These are phyloP conservation scores for Lagenidium sp. DNA, from an alignment of 352 stramenopile genomes.

Conservation along the genomic window DNA sequence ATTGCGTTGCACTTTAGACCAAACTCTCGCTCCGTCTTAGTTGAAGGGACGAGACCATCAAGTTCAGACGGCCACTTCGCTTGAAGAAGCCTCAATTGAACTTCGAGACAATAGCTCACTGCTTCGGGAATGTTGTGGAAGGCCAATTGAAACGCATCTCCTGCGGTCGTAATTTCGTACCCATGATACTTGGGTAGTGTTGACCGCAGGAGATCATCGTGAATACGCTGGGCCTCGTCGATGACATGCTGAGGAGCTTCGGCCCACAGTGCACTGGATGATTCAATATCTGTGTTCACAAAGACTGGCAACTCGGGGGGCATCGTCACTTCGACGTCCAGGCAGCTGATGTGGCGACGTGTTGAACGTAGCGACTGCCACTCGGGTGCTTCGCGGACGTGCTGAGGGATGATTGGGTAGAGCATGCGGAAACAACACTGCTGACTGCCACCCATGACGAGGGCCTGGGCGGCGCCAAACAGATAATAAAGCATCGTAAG, in stretches of 20 bases:
- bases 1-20: constrained; percentile 34
- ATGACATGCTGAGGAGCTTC: constrained; percentile 41
- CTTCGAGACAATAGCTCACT: constrained; percentile 56
- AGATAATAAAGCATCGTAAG: constrained; percentile 60
- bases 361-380: constrained; percentile 14
- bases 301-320: constrained; percentile 46
- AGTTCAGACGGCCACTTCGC: constrained; percentile 53
- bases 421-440: constrained; percentile 47
- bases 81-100: constrained; percentile 44
- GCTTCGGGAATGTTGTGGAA: constrained; percentile 58
- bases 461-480: constrained; percentile 43
- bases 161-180: constrained; percentile 72
- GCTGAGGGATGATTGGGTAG: constrained; percentile 38
- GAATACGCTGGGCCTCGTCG: constrained; percentile 42
- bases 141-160: constrained; percentile 65
- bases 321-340: constrained; percentile 14
- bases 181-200: constrained; percentile 39
- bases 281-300: constrained; percentile 74
- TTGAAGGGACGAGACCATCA: constrained; percentile 35
- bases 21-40: constrained; percentile 40
- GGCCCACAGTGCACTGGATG: constrained; percentile 61
- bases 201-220: constrained; percentile 53
- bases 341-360: constrained; percentile 20
- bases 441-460: constrained; percentile 63
- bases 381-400: constrained; percentile 43